Evolutionary conservation across 1,284 basidiomycete species (phyloP).

Genomic region (Heimioporus retisporus): DNA sequence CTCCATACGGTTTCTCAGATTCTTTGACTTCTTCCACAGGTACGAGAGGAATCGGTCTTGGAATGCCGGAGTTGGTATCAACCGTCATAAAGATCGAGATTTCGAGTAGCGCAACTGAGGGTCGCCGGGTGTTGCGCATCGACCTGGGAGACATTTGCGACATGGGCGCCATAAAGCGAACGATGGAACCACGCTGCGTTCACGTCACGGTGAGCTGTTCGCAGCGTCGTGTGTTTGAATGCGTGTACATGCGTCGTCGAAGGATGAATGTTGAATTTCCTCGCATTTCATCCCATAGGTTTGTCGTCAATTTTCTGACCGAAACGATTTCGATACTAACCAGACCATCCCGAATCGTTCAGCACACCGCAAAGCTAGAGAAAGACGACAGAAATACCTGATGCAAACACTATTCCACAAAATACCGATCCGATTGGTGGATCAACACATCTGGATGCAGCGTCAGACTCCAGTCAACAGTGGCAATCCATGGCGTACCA

Average conservation of each 20-base stretch:
- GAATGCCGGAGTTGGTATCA: too few relatives aligned
- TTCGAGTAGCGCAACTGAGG: too few relatives aligned
- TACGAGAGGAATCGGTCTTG: too few relatives aligned
- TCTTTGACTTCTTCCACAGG: too few relatives aligned
- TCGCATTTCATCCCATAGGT: slow-evolving; percentile 7
- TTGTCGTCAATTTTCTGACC: slow-evolving; percentile 23
- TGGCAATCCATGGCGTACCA: neutral
- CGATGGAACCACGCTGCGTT: neutral
- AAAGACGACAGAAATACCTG: neutral
- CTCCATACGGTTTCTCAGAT: too few relatives aligned
- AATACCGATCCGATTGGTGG: neutral
- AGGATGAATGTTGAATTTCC: neutral
- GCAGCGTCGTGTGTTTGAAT: neutral
- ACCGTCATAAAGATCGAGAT: too few relatives aligned
- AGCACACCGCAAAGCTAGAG: neutral
- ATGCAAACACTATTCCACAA: neutral
- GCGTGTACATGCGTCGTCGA: neutral
- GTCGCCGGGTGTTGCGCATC: too few relatives aligned
- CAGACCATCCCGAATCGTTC: neutral
- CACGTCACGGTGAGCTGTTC: neutral
- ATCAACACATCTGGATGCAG: neutral
- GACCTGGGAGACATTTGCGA: neutral
- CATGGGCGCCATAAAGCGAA: neutral
- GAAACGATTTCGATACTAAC: slow-evolving; percentile 2
- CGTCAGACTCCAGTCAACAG: neutral